Base-by-base conservation (phyloP, 2,329 filamentous ascomycete genomes). In the Arthroderma sp. region DNA sequence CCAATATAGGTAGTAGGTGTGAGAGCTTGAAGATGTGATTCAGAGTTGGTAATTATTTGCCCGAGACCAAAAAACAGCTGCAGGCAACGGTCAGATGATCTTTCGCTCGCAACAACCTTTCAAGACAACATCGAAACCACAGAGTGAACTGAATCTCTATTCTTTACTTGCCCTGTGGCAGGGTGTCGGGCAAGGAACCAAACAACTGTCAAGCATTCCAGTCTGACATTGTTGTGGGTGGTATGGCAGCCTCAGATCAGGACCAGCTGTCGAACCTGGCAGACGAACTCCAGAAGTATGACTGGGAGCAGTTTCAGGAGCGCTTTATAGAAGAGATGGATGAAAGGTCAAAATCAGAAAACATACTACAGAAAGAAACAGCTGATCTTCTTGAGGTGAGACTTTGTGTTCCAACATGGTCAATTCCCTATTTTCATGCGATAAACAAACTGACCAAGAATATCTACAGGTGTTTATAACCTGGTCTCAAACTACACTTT, bases 291-390 rank as follows among this genome's bases (percentile, higher is more conserved):
- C 63, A 67, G 38, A 44, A 65, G 56, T 86, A 84, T 55, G 77
- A 88, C 62, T 94, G 87, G 87, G 69, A 80, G 2, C 74, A 81
- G n/a, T 80, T 94, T 30, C 73, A 87, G 60, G 58, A 67, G 1
- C 75, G 77, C 36, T 94, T 87, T 53, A 71, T 80, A 47, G 66
- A 74, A 43, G 78, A 77, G 11, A 74, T 94, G 54, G 63, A 69
- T 9, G 70, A 79, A 36, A 75, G 81, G 31, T 73, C 79, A 42
- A 67, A 69, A 2, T 66, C 78, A 2, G 86, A 94, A 57, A 70
- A 71, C 38, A 68, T 75, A 29, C 68, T 89, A 38, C 65, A 83
- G 43, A 69, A 76, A 15, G 80, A 88, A 49, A 85, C 83, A 50
- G 71, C 78, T 10, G 64, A 69, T 36, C 67, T 88, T n/a, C 73